phyloP scores from a whole-genome alignment of 306 rosid species.

The Fagus crenata region DNA sequence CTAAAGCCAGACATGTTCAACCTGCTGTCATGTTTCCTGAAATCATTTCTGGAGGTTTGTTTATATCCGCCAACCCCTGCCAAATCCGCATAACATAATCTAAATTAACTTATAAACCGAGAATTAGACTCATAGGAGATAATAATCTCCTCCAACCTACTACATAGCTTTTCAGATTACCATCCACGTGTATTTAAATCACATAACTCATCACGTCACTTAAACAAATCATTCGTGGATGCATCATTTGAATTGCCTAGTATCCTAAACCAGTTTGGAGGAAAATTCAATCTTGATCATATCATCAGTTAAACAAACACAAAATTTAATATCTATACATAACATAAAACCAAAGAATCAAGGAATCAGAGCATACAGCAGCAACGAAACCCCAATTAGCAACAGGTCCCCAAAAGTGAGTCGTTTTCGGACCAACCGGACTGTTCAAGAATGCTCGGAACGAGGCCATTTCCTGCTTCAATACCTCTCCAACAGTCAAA shows the following conservation, averaged over 20 bases:
- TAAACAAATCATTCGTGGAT: too few relatives aligned
- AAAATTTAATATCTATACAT: background rate
- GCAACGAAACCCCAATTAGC: constrained; percentile 98
- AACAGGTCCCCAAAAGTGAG: constrained; percentile 98
- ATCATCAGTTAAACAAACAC: background rate
- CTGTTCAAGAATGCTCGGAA: constrained; percentile 87
- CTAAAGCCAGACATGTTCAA: constrained; percentile 27
- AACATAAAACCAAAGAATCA: background rate
- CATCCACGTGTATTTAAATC: too few relatives aligned
- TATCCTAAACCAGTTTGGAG: too few relatives aligned
- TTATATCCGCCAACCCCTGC: constrained; percentile 88
- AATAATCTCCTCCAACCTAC: too few relatives aligned
- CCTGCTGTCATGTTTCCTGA: constrained; percentile 98
- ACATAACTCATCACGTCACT: too few relatives aligned
- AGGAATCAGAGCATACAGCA: constrained; percentile 60
- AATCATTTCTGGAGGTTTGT: constrained; percentile 90
- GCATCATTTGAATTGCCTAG: too few relatives aligned
- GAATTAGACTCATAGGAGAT: background rate
- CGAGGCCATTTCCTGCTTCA: constrained; percentile 51
- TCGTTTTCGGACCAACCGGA: constrained; percentile 90
- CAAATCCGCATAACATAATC: constrained; percentile 12
- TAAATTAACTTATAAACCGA: background rate
- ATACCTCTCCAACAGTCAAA: background rate
- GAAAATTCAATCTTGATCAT: background rate
- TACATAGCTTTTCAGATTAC: too few relatives aligned